Evolutionary conservation across 371 early-diverging fungal genomes (phyloP).

Genomic region (Mortierella sp.): DNA sequence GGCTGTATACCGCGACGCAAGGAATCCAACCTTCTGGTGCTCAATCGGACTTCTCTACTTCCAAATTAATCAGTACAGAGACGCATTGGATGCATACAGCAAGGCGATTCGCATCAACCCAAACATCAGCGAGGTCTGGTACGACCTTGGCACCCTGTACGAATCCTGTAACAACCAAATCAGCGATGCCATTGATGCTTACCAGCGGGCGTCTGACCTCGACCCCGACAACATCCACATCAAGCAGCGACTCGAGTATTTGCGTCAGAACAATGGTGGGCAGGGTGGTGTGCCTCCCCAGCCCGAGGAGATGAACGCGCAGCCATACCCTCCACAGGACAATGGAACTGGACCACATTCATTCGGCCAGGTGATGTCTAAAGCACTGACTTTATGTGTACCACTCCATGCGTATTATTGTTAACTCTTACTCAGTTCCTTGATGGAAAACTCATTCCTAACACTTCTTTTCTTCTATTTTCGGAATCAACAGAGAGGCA

Average conservation of each 20-base stretch:
- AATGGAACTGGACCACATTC: conserved; percentile 35
- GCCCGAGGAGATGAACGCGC: conserved; percentile 71
- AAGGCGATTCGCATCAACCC: conserved; percentile 96
- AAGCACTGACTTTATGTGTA: too few species aligned
- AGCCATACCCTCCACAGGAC: conserved; percentile 43
- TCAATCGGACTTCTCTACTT: conserved; percentile 98
- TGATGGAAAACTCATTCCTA: too few species aligned
- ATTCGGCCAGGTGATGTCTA: conserved; percentile 33
- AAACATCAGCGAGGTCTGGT: conserved; percentile 97
- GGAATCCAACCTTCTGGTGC: conserved; percentile 98
- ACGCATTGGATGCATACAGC: conserved; percentile 97
- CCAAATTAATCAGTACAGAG: conserved; percentile 94
- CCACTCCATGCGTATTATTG: not conserved
- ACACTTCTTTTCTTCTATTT: not conserved
- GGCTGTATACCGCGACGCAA: conserved; percentile 95
- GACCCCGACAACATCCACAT: conserved; percentile 89
- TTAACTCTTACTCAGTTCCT: not conserved
- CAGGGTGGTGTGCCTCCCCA: conserved; percentile 62
- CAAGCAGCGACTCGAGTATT: conserved; percentile 77
- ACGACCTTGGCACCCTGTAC: conserved; percentile 95
- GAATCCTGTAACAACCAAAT: conserved; percentile 98
- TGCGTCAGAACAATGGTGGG: conserved; percentile 52
- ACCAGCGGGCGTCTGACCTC: conserved; percentile 91
- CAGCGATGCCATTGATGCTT: conserved; percentile 97
- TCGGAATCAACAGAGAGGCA: conserved; percentile 20